Conservation (phyloP, 225 moss, liverwort and hornwort genomes). For the Bryum argenteum region DNA sequence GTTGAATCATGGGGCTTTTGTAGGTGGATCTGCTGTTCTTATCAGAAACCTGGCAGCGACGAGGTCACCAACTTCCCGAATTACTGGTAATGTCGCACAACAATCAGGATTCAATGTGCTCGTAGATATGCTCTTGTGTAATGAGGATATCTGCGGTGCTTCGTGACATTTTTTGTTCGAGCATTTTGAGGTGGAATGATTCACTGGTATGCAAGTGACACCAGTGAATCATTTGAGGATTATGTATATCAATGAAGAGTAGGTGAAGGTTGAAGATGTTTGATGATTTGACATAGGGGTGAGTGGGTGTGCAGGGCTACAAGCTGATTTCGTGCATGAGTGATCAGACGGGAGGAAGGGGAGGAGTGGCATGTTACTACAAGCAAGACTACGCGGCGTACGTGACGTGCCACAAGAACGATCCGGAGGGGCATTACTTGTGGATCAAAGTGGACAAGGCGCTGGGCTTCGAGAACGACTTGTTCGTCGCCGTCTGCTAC, state of each 20-base stretch:
- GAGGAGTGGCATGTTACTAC: conserved; percentile 58
- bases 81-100: conserved; percentile 59
- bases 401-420: conserved; percentile 39
- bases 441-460: conserved; percentile 49
- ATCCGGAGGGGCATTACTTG: conserved; percentile 47
- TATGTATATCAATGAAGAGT: too few relatives aligned
- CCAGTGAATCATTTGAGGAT: too few relatives aligned
- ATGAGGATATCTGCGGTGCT: too few relatives aligned
- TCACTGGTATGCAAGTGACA: too few relatives aligned
- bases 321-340: conserved; percentile 52
- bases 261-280: too few relatives aligned
- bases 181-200: too few relatives aligned
- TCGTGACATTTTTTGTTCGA: too few relatives aligned
- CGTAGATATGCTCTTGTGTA: too few relatives aligned
- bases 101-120: too few relatives aligned
- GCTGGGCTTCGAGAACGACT: conserved; percentile 42
- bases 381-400: conserved; percentile 29
- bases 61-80: conserved; percentile 50
- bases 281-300: too few relatives aligned
- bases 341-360: conserved; percentile 38
- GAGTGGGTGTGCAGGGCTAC: conserved; percentile 35
- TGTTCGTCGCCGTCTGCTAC: conserved; percentile 56
- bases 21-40: conserved; percentile 58
- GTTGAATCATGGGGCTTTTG: conserved; percentile 4
- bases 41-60: conserved; percentile 59